phyloP scores from a whole-genome alignment of 1,139 yeast genomes.

The Yamadazyma epiphylla region DNA sequence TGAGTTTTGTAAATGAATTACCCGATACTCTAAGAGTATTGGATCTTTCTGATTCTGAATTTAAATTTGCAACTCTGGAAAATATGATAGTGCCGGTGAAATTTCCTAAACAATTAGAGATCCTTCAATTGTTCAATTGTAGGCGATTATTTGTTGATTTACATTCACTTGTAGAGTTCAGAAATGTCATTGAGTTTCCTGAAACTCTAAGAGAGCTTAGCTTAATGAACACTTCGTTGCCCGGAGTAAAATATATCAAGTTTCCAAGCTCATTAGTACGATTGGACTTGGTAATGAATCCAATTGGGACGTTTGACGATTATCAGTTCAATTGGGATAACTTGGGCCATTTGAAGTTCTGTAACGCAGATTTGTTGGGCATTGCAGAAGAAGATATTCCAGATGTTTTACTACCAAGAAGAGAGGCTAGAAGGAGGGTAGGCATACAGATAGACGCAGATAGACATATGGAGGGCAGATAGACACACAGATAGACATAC shows the following conservation, averaged over 20 bases:
- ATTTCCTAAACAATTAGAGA: conserved; percentile 22
- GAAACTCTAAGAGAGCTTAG: conserved; percentile 4
- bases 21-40: conserved; percentile 20
- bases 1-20: conserved; percentile 15
- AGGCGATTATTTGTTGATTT: conserved; percentile 1
- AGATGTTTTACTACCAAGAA: too few species aligned
- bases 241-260: conserved; percentile 15
- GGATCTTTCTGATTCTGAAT: conserved; percentile 13
- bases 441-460: too few species aligned
- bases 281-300: conserved; percentile 21
- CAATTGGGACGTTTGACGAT: conserved; percentile 15
- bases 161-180: conserved; percentile 3
- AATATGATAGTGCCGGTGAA: conserved; percentile 6
- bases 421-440: too few species aligned
- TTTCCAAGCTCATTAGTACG: conserved; percentile 24
- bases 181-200: conserved; percentile 18
- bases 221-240: conserved; percentile 18
- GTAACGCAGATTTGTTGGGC: too few species aligned
- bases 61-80: conserved; percentile 3
- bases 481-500: too few species aligned
- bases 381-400: too few species aligned
- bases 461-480: too few species aligned
- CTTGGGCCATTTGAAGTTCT: conserved; percentile 18
- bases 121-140: conserved; percentile 14
- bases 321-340: conserved; percentile 20